Conservation (phyloP, 208 protist species). For the Leishmania tarentolae region DNA sequence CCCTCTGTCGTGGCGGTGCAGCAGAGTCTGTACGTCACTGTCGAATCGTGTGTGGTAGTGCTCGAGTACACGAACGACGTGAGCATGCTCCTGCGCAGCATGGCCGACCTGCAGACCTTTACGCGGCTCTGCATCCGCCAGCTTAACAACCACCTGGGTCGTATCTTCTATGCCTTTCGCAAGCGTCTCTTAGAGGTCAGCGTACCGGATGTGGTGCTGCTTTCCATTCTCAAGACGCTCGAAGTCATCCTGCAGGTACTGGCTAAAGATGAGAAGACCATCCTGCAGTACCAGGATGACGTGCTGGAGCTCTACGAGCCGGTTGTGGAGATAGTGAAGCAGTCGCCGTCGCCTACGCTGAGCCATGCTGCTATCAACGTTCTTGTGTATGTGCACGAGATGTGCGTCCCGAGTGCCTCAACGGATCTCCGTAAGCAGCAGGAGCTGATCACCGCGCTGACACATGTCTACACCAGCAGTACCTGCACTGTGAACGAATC, state of each 20-base stretch:
- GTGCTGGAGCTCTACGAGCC: conserved; percentile 75
- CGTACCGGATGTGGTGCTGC: conserved; percentile 64
- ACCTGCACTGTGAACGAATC: conserved; percentile 68
- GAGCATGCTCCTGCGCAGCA: conserved; percentile 72
- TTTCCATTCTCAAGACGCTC: conserved; percentile 81
- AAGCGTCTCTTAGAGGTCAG: conserved; percentile 63
- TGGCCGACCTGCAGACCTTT: conserved; percentile 87
- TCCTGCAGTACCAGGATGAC: conserved; percentile 85
- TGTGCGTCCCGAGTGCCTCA: conserved; percentile 54
- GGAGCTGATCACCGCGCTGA: conserved; percentile 68
- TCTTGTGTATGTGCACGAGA: conserved; percentile 76
- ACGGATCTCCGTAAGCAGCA: conserved; percentile 59
- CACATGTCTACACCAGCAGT: conserved; percentile 74
- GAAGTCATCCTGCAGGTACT: conserved; percentile 66
- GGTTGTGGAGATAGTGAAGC: conserved; percentile 64
- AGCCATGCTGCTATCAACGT: conserved; percentile 80
- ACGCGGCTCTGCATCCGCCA: conserved; percentile 73
- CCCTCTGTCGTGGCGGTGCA: conserved; percentile 57
- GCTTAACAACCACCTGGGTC: conserved; percentile 70
- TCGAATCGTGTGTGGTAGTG: conserved; percentile 85
- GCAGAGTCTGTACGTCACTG: conserved; percentile 72
- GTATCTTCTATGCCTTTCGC: conserved; percentile 85
- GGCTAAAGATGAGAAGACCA: conserved; percentile 57
- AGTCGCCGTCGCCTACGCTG: conserved; percentile 67
- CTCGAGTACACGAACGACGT: conserved; percentile 85